phyloP scores from a whole-genome alignment of 805 yeast genomes.

The Saturnispora galanensis region DNA sequence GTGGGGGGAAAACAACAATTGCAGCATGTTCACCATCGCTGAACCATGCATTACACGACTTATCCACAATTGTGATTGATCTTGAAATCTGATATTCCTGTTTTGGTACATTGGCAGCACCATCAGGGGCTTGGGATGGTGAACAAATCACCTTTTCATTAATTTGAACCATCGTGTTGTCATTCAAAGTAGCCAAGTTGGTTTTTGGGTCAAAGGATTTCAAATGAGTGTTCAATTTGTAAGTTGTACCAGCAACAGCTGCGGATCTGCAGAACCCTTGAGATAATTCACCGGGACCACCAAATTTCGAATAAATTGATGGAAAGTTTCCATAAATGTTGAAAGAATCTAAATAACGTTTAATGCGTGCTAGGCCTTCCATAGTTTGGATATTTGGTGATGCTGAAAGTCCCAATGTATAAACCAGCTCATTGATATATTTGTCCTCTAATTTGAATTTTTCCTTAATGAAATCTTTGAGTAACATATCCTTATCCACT shows the following conservation, averaged over 20 bases:
- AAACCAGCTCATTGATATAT: constrained; percentile 75
- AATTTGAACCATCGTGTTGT: constrained; percentile 65
- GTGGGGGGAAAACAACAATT: constrained; percentile 86
- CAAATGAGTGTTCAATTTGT: constrained; percentile 66
- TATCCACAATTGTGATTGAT: constrained; percentile 71
- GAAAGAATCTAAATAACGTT: constrained; percentile 72
- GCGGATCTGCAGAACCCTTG: constrained; percentile 98
- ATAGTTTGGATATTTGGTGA: constrained; percentile 52
- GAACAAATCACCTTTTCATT: constrained; percentile 72
- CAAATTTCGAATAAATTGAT: constrained; percentile 82
- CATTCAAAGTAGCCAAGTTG: constrained; percentile 62
- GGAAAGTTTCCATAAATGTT: constrained; percentile 95
- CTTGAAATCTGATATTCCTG: constrained; percentile 56
- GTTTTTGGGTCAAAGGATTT: constrained; percentile 53
- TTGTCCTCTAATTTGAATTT: constrained; percentile 63
- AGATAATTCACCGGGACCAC: constrained; percentile 91
- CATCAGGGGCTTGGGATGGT: constrained; percentile 52
- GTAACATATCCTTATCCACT: constrained; percentile 44
- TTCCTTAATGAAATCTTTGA: constrained; percentile 47
- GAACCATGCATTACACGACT: constrained; percentile 89
- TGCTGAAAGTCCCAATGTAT: constrained; percentile 74
- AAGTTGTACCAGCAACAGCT: constrained; percentile 95
- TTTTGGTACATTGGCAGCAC: constrained; percentile 32
- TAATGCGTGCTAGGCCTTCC: constrained; percentile 70
- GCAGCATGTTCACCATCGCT: constrained; percentile 76